phyloP scores from a whole-genome alignment of 140 eudicot genomes.

The Ambrosia hybrid region DNA sequence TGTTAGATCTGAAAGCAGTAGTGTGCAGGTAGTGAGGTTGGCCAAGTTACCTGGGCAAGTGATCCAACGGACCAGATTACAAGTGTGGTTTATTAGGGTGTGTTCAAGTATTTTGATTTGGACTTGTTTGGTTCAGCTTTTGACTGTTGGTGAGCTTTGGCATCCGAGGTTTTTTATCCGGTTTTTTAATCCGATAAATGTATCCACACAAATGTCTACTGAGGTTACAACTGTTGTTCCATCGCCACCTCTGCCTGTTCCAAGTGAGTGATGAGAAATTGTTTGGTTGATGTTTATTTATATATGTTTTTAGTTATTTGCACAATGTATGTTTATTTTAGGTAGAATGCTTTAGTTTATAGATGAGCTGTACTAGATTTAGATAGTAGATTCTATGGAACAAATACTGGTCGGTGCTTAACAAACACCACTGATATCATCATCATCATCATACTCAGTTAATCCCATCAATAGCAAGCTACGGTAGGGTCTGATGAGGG shows the following conservation, averaged over 20 bases:
- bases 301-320: neutral
- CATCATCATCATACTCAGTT: too few relatives aligned
- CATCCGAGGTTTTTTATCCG: conserved; percentile 61
- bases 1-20: conserved; percentile 72
- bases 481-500: too few relatives aligned
- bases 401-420: too few relatives aligned
- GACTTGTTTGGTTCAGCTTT: conserved; percentile 94
- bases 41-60: conserved; percentile 53
- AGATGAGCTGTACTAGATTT: conserved; percentile 1
- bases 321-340: conserved; percentile 10
- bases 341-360: neutral
- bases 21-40: conserved; percentile 39
- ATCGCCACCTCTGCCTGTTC: conserved; percentile 56
- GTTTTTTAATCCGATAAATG: conserved; percentile 37
- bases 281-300: conserved; percentile 2
- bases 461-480: too few relatives aligned
- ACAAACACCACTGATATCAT: too few relatives aligned
- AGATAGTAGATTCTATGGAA: neutral
- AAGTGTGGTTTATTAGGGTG: conserved; percentile 86
- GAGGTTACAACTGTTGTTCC: conserved; percentile 34
- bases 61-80: conserved; percentile 63
- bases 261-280: conserved; percentile 52
- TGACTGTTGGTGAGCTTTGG: conserved; percentile 83
- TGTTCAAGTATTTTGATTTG: conserved; percentile 93
- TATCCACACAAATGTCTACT: conserved; percentile 27